Percentiles rank a stretch among this genome's conserved stretches.
phyloP scores from a whole-genome alignment of 805 yeast species.

The Lipomyces chichibuensis region DNA sequence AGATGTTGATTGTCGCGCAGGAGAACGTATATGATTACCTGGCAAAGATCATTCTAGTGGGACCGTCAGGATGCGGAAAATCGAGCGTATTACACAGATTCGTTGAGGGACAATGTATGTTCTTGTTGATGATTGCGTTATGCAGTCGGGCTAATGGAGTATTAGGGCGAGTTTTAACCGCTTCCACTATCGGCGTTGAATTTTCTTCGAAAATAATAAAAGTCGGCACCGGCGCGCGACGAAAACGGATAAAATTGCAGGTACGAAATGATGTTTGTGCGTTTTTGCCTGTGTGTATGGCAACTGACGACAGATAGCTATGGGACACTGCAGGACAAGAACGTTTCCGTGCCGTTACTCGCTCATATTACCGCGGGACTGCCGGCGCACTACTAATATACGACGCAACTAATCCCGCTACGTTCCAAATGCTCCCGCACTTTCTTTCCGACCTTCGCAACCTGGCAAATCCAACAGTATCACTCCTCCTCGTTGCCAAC shows the following conservation, averaged over 20 bases:
- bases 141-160: background rate
- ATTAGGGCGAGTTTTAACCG: conserved; percentile 42
- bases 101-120: conserved; percentile 45
- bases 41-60: conserved; percentile 49
- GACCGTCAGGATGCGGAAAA: conserved; percentile 54
- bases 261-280: conserved; percentile 8
- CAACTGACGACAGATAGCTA: conserved; percentile 56
- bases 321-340: conserved; percentile 99
- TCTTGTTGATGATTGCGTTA: background rate
- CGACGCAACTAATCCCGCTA: conserved; percentile 82
- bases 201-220: conserved; percentile 46
- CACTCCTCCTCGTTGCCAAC: conserved; percentile 88
- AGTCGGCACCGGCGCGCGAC: conserved; percentile 41
- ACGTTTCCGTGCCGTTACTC: conserved; percentile 89
- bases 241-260: conserved; percentile 39
- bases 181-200: conserved; percentile 49
- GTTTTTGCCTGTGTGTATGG: conserved; percentile 49
- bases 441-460: conserved; percentile 89
- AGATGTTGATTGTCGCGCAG: conserved; percentile 2
- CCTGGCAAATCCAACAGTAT: conserved; percentile 89
- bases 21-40: conserved; percentile 44
- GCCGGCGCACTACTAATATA: conserved; percentile 91
- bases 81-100: conserved; percentile 52
- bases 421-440: conserved; percentile 81
- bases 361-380: conserved; percentile 93